Conservation (phyloP, 257 asterid genomes). For the Fraxinus quadrangulata region DNA sequence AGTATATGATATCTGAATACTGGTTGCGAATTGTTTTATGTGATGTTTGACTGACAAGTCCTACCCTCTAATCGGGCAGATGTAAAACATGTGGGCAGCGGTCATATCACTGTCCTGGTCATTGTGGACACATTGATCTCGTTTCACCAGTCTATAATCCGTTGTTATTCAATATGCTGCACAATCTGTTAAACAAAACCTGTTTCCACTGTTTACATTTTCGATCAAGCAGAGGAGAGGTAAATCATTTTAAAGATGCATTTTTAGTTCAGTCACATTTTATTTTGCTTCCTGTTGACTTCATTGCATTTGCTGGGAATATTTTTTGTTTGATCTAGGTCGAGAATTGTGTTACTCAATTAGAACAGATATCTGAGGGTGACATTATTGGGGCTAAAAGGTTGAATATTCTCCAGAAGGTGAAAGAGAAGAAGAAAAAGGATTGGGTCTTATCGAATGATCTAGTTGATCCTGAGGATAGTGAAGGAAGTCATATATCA, state of each 20-base stretch:
- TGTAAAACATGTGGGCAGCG: constrained; percentile 81
- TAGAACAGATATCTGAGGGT: constrained; percentile 64
- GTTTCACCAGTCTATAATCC: constrained; percentile 81
- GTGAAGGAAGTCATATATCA: constrained; percentile 67
- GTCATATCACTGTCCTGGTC: constrained; percentile 60
- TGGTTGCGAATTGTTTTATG: not conserved
- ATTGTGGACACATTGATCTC: constrained; percentile 90
- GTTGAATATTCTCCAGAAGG: constrained; percentile 25
- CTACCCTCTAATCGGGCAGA: constrained; percentile 45
- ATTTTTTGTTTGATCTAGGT: constrained; percentile 45
- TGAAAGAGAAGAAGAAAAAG: constrained; percentile 32
- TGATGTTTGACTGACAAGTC: constrained; percentile 10
- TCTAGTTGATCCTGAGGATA: constrained; percentile 40
- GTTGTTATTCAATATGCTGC: constrained; percentile 54
- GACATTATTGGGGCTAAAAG: constrained; percentile 71
- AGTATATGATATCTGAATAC: constrained; percentile 26
- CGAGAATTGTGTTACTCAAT: constrained; percentile 51
- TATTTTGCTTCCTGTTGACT: not conserved
- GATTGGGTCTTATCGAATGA: constrained; percentile 28
- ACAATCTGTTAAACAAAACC: constrained; percentile 52
- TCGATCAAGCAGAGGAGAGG: constrained; percentile 54
- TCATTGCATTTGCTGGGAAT: constrained; percentile 2
- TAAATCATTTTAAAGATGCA: constrained; percentile 24
- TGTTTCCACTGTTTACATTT: constrained; percentile 75
- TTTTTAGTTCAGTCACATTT: constrained; percentile 6